These are phyloP conservation scores for Tuber borchii DNA, from an alignment of 495 filamentous ascomycete species.

Conservation along the genomic window DNA sequence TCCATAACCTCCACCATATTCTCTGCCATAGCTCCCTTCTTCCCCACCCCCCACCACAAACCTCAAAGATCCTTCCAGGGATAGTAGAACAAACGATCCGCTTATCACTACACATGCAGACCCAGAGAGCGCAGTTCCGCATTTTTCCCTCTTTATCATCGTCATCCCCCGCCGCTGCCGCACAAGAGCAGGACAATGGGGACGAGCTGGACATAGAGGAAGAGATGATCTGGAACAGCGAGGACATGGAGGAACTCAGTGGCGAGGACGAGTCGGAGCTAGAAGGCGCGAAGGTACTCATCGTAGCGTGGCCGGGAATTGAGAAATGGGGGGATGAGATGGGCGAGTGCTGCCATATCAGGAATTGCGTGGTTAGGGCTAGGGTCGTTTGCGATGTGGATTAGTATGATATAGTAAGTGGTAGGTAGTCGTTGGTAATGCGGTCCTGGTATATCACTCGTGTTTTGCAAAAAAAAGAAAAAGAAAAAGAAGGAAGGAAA, in stretches of 20 bases:
- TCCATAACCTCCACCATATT: slow-evolving; percentile 17
- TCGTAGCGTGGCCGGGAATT: slow-evolving; percentile 30
- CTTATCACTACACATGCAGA: slow-evolving; percentile 24
- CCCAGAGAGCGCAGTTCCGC: slow-evolving; percentile 26
- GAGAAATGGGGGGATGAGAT: slow-evolving; percentile 36
- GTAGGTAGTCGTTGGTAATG: not conserved
- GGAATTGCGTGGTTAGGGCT: slow-evolving; percentile 31
- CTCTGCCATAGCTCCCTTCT: slow-evolving; percentile 11
- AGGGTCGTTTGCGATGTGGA: slow-evolving; percentile 26
- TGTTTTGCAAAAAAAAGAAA: not conserved
- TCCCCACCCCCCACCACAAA: slow-evolving; percentile 15
- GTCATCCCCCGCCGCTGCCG: not conserved
- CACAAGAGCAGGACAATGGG: not conserved
- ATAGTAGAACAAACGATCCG: slow-evolving; percentile 30
- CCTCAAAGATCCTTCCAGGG: slow-evolving; percentile 23
- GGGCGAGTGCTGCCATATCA: slow-evolving; percentile 23
- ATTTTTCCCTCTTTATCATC: not conserved
- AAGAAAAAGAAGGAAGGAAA: not conserved
- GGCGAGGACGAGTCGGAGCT: slow-evolving; percentile 23
- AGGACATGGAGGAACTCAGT: slow-evolving; percentile 30
- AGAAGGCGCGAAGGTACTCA: slow-evolving; percentile 18
- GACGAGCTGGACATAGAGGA: not conserved
- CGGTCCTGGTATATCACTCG: slow-evolving; percentile 2
- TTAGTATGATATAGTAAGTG: not conserved
- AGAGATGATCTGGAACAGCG: slow-evolving; percentile 17